Base-by-base conservation (phyloP, 1,284 basidiomycete genomes). In the Pascua guehoae region DNA sequence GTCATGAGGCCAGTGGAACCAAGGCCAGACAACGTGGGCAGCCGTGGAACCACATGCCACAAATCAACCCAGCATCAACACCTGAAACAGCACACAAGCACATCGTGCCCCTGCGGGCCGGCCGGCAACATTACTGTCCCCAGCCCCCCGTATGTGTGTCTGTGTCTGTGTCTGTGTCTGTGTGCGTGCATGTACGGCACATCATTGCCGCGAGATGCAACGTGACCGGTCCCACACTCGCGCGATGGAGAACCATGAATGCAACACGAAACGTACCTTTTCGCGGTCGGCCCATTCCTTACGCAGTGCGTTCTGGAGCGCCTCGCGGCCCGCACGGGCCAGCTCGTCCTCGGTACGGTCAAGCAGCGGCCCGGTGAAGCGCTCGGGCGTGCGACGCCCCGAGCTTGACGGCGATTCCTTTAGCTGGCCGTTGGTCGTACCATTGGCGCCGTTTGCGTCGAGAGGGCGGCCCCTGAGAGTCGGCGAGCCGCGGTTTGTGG, bases 261-360 rank as follows among this genome's bases (percentile, higher is more conserved):
- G 17, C 41, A 53, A 40, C 39, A 50, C 17, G n/a, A 15, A 24
- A 66, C 68, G 16, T 51, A 74, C 74, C 62, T 63, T 56, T 44
- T 74, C 74, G n/a, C 61, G 51, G 14, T 58, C 50, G 8, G 57
- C 45, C 72, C 74, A 75, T 51, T 70, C 66, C 14, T 58, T 61
- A 37, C 60, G 62, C 42, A 75, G 55, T 0, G 68, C 68, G 16
- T 52, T 42, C 54, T 66, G 65, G 46, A 75, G 53, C 11, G 63
- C 68, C 12, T 68, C 63, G 32, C 64, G 55, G 24, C 65, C 60
- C 1, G 70, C 70, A 24, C 60, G 37, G 3, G 36, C 51, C 7
- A 74, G 52, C 45, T 69, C 67, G 15, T 69, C 68, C 47, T 72
- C 73, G 12, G 60, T 70, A 39, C 67, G 49, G 42, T 71, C 69